phyloP scores from a whole-genome alignment of 225 moss, liverwort and hornwort genomes.

The Polytrichum formosum region DNA sequence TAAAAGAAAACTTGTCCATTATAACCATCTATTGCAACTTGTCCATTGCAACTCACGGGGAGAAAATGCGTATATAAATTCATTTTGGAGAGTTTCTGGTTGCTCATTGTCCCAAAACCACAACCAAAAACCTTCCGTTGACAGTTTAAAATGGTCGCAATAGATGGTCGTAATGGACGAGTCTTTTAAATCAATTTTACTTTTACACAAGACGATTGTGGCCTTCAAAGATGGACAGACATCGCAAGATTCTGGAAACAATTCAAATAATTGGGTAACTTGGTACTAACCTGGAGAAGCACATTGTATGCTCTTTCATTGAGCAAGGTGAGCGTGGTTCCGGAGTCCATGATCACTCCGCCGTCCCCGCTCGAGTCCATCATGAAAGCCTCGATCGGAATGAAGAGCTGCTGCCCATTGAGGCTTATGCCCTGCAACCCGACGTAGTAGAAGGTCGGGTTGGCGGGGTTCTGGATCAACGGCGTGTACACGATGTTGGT shows the following conservation, averaged over 20 bases:
- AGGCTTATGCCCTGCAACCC: slow-evolving; percentile 25
- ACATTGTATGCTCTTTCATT: slow-evolving; percentile 2
- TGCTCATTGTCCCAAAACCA: too few relatives aligned
- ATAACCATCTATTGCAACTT: too few relatives aligned
- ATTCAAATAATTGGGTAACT: too few relatives aligned
- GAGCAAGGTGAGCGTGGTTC: slow-evolving; percentile 37
- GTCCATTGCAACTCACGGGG: too few relatives aligned
- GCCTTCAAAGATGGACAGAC: not conserved
- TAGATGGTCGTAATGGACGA: too few relatives aligned
- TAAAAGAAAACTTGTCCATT: too few relatives aligned
- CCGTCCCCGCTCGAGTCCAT: slow-evolving; percentile 24
- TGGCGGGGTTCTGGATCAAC: slow-evolving; percentile 11
- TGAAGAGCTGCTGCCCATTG: slow-evolving; percentile 15
- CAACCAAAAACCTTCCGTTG: too few relatives aligned
- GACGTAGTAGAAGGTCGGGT: slow-evolving; percentile 31
- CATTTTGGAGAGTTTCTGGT: too few relatives aligned
- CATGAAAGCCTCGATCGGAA: slow-evolving; percentile 23
- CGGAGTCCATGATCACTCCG: slow-evolving; percentile 50
- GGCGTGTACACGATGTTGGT: slow-evolving; percentile 20
- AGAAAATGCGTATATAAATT: too few relatives aligned
- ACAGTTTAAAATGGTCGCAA: too few relatives aligned
- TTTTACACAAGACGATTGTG: too few relatives aligned
- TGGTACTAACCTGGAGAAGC: not conserved
- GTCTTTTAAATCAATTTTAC: too few relatives aligned
- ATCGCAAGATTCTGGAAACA: not conserved